Percentiles rank a stretch among this genome's conserved stretches.
Conservation (phyloP, 2,329 filamentous ascomycete species). For the Cordyceps farinosa region DNA sequence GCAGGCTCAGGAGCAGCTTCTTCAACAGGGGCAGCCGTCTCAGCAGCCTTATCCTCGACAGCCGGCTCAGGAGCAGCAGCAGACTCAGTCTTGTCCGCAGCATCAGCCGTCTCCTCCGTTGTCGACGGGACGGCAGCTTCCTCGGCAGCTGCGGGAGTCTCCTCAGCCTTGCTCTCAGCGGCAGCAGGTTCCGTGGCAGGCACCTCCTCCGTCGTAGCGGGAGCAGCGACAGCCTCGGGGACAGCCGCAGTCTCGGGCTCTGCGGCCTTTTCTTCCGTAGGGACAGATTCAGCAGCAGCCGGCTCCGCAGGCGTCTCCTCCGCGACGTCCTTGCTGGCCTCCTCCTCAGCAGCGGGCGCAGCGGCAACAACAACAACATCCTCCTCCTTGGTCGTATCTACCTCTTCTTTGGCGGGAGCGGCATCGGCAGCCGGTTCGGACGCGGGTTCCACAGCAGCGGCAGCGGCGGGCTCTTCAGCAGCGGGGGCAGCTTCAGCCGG, state of each 20-base stretch:
- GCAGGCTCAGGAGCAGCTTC: not conserved
- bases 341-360: not conserved
- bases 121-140: not conserved
- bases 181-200: not conserved
- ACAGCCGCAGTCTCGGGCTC: conserved; percentile 1
- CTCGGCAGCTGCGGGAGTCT: not conserved
- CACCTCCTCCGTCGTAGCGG: conserved; percentile 3
- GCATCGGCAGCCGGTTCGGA: not conserved
- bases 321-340: not conserved
- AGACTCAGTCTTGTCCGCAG: not conserved
- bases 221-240: not conserved
- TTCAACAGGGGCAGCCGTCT: not conserved
- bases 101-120: not conserved
- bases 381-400: not conserved
- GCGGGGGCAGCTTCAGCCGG: conserved; percentile 6
- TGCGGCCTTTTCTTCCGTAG: conserved; percentile 10
- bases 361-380: conserved; percentile 1
- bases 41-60: not conserved
- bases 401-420: not conserved
- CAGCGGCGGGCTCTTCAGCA: not conserved
- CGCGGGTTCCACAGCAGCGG: conserved; percentile 16
- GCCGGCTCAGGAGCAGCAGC: not conserved
- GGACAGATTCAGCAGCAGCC: not conserved
- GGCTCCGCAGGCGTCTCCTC: conserved; percentile 4
- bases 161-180: conserved; percentile 4